These are phyloP conservation scores for Penicillium sp. DNA, from an alignment of 2,329 filamentous ascomycete species.

Conservation along the genomic window DNA sequence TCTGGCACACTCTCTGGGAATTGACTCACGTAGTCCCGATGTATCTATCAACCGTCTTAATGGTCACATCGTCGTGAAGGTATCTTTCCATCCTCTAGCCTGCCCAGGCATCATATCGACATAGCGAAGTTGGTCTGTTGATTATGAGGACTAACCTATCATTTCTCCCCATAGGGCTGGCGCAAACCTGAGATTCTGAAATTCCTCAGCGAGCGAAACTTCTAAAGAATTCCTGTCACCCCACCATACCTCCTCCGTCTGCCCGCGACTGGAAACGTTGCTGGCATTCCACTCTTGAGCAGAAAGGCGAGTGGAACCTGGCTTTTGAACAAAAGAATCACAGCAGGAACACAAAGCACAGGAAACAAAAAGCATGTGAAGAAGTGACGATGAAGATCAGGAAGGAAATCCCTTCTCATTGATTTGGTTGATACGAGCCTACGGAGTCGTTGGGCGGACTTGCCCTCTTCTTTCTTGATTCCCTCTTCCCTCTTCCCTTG, in stretches of 20 bases:
- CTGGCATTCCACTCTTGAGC: not conserved
- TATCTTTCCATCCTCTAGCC: slow-evolving; percentile 36
- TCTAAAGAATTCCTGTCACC: slow-evolving; percentile 29
- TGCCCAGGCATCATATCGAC: not conserved
- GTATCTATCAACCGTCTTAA: slow-evolving; percentile 64
- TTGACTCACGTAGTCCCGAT: slow-evolving; percentile 52
- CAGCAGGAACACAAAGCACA: slow-evolving; percentile 14
- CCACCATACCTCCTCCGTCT: not conserved
- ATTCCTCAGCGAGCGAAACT: slow-evolving; percentile 53
- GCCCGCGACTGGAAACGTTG: not conserved
- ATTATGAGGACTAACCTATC: slow-evolving; percentile 15
- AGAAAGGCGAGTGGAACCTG: slow-evolving; percentile 1
- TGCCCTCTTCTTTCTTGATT: slow-evolving; percentile 17
- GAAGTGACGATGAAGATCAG: slow-evolving; percentile 13
- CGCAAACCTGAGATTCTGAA: slow-evolving; percentile 53
- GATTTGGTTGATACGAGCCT: slow-evolving; percentile 10
- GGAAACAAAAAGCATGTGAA: slow-evolving; percentile 20
- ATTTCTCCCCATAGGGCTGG: slow-evolving; percentile 47
- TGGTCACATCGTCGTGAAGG: slow-evolving; percentile 75
- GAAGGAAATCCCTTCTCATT: slow-evolving; percentile 6
- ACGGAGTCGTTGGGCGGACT: not conserved
- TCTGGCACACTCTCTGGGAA: slow-evolving; percentile 61
- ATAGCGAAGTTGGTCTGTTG: not conserved
- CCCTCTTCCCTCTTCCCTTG: slow-evolving; percentile 19
- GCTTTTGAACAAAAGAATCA: slow-evolving; percentile 11